A percentile compares a stretch with the other conserved stretches of the same genome.
These are phyloP conservation scores for Gracilaria gracilis DNA, from an alignment of 23 red algal species.

Conservation along the genomic window DNA sequence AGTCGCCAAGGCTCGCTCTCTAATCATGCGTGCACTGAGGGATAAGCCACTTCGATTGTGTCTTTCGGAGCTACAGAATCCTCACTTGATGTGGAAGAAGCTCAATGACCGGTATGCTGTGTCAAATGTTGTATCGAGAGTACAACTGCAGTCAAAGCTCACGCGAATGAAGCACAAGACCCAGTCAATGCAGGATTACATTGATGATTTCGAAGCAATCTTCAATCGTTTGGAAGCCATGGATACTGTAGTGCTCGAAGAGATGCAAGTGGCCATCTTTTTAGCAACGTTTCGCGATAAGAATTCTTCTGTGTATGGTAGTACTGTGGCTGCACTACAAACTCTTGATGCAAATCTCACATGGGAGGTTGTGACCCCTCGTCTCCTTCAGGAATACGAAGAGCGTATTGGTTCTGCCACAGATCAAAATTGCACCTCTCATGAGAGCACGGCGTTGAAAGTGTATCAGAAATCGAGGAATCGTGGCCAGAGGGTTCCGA, in stretches of 20 bases:
- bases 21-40: too few relatives aligned
- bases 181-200: constrained; percentile 18
- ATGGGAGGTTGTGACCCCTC: not conserved
- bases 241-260: not conserved
- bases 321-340: not conserved
- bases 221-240: not conserved
- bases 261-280: not conserved
- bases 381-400: too few relatives aligned
- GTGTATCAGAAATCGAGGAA: too few relatives aligned
- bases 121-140: too few relatives aligned
- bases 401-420: too few relatives aligned
- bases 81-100: too few relatives aligned
- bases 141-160: not conserved
- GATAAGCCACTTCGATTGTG: too few relatives aligned
- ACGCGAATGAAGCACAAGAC: not conserved
- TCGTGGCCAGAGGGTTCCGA: too few relatives aligned
- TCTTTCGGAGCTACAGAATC: too few relatives aligned
- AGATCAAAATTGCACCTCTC: too few relatives aligned
- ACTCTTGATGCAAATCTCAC: not conserved
- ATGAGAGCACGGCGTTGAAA: not conserved
- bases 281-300: not conserved
- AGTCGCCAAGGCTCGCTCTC: too few relatives aligned
- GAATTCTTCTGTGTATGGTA: not conserved
- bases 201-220: not conserved
- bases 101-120: too few relatives aligned